phyloP scores from a whole-genome alignment of 2,329 filamentous ascomycete genomes.

The Furcasterigmium sp. region DNA sequence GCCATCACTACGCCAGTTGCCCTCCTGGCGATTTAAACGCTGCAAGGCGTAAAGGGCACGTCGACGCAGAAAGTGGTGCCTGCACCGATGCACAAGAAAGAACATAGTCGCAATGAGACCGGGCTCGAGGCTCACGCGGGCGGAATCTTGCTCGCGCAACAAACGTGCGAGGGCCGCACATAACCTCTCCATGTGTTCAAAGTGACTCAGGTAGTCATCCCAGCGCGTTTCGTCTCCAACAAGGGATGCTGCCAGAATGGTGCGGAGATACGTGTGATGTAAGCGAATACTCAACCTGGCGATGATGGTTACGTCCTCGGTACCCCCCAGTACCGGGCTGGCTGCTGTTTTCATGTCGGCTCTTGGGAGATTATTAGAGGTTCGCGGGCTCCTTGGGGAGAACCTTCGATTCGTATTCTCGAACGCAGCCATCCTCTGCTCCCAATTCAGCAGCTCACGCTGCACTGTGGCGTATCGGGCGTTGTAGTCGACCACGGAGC shows the following conservation, averaged over 20 bases:
- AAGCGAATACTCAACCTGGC: not conserved
- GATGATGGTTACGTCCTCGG: not conserved
- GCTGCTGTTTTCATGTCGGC: too few species aligned
- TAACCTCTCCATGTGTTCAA: not conserved
- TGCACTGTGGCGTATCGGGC: not conserved
- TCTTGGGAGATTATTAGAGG: too few species aligned
- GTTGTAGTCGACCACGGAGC: not conserved
- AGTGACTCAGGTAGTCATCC: not conserved
- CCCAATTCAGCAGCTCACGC: not conserved
- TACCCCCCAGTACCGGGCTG: too few species aligned
- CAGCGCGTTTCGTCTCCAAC: not conserved
- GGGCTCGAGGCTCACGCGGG: conserved; percentile 17
- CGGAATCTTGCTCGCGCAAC: not conserved
- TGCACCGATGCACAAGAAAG: conserved; percentile 15
- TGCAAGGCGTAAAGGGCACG: conserved; percentile 14
- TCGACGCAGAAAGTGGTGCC: conserved; percentile 17
- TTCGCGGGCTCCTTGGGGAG: too few species aligned
- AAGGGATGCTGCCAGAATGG: not conserved
- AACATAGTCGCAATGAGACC: conserved; percentile 16
- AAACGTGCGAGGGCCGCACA: not conserved
- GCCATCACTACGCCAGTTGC: conserved; percentile 18
- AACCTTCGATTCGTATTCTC: not conserved
- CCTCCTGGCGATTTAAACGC: conserved; percentile 17
- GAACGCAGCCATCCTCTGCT: not conserved
- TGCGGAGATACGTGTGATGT: not conserved